Evolutionary conservation across 2,329 filamentous ascomycete species (phyloP), one percentile per base, ranked within the genome.

Genomic region (Neonectria hederae): DNA sequence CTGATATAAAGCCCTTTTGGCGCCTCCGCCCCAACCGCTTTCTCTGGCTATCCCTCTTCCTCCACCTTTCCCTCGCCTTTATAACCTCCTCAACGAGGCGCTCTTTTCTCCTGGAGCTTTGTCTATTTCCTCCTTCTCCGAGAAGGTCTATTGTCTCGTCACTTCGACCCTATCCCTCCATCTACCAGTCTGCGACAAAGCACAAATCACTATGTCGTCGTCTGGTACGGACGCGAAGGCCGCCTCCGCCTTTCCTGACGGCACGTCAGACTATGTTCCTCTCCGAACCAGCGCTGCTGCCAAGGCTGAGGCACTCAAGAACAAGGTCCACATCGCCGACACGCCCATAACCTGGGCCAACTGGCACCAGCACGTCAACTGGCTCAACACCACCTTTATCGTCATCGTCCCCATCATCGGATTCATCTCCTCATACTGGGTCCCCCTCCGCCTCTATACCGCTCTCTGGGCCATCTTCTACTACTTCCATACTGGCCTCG

Each of bases 341-440:
- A 87, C 88, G 68, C 91, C 92, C 62, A 90, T 97, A 73, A 97
- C 92, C 65, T 86, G 84, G 80, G 83, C 85, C 75, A 97, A 97
- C 84, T 96, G 92, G 92, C 90, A 94, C 82, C 91, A 94, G 83
- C 94, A 97, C 77, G 87, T 97, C 84, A 94, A 97, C 86, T 97
- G 94, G 93, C 86, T 97, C 71, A 97, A 97, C 80, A 90, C 92
- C 67, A 86, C 85, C 67, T 87, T 97, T 78, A 95, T 97, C 77
- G 80, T 97, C 69, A 84, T 91, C 71, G 86, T 97, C 49, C 94
- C 94, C 45, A 66, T 94, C 52, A 83, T 87, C 62, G 94, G 94
- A 67, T 86, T 91, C 76, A 80, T 96, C 72, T 86, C 88, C 59
- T 86, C 93, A 55, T 89, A 92, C 81, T 97, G 91, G 90, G 90